Base-by-base conservation (phyloP, 352 stramenopile species). In the Pythium insidiosum region DNA sequence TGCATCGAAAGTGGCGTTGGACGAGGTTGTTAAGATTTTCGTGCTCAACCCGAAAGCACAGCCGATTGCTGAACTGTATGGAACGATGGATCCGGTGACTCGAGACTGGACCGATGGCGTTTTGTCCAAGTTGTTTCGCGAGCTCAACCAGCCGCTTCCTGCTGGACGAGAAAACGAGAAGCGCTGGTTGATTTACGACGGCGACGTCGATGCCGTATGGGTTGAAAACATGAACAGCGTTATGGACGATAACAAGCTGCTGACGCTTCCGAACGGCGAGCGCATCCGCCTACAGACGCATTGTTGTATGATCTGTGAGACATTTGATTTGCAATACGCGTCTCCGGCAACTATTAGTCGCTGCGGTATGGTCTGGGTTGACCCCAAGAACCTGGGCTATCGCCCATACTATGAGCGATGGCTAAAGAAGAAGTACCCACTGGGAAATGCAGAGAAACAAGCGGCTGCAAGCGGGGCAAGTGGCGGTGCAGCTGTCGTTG, bases 201-300 rank as follows among this genome's bases (percentile, higher is more conserved):
- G 94, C 19, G 94, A 98, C 43, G 91, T 98, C 0, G 94, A 98
- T 57, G 90, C 94, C 0, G 78, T 97, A 16, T 98, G 94, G 94
- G 91, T 98, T 38, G 94, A 98, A 66, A 97, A 97, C 52, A 97
- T 98, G 92, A 98, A 98, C 68, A 96, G 83, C 19, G 94, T 98
- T 43, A 98, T 98, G 94, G 94, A 98, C 40, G 92, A 98, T 53
- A 98, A 98, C 69, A 96, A 96, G 49, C 54, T 98, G 36, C 66
- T 98, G 0, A 98, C 93, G 4, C 56, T 98, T 6, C 93, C 93
- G 3, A 98, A 98, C 53, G 94, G 94, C 16, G 93, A 98, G 53
- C 89, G 94, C 9, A 98, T 98, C 47, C 82, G 86, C 1, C 56
- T 98, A 34, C 86, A 97, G 51, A 84, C 71, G 1, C 86, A 97